Evolutionary conservation across 2,329 filamentous ascomycete species (phyloP).

Genomic region (Ceratocystiopsis minuta): DNA sequence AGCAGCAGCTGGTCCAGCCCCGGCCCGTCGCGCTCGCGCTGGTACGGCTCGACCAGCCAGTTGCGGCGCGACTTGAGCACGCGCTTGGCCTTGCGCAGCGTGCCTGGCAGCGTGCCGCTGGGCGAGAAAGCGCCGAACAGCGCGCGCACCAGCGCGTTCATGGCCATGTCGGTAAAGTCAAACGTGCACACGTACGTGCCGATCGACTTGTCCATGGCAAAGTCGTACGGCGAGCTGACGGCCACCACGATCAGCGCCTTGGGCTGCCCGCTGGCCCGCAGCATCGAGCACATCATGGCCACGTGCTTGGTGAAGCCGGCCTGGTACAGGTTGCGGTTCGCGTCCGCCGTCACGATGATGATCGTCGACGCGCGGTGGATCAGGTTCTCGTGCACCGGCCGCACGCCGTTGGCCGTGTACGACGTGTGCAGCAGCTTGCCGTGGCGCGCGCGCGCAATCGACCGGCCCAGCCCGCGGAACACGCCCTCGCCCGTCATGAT

Average conservation of each 20-base stretch:
- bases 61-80: slow-evolving; percentile 77
- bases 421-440: slow-evolving; percentile 84
- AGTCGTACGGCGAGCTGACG: slow-evolving; percentile 91
- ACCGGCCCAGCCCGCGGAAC: slow-evolving; percentile 74
- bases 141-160: slow-evolving; percentile 67
- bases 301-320: slow-evolving; percentile 92
- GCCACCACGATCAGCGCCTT: slow-evolving; percentile 83
- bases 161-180: slow-evolving; percentile 84
- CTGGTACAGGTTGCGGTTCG: slow-evolving; percentile 85
- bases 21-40: slow-evolving; percentile 55
- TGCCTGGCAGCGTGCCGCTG: slow-evolving; percentile 46
- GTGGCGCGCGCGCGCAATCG: slow-evolving; percentile 68
- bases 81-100: slow-evolving; percentile 73
- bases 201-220: slow-evolving; percentile 79
- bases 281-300: slow-evolving; percentile 82
- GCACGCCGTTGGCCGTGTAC: slow-evolving; percentile 82
- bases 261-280: slow-evolving; percentile 58
- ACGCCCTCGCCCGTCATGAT: slow-evolving; percentile 88
- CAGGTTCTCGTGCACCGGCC: slow-evolving; percentile 82
- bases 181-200: slow-evolving; percentile 91
- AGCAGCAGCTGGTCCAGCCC: slow-evolving; percentile 61
- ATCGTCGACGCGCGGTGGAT: slow-evolving; percentile 79
- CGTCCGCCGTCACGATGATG: slow-evolving; percentile 82
- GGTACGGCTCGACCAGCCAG: slow-evolving; percentile 85
- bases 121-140: slow-evolving; percentile 59